These are phyloP conservation scores for Penicillium canariense DNA, from an alignment of 495 filamentous ascomycete genomes.

Conservation along the genomic window DNA sequence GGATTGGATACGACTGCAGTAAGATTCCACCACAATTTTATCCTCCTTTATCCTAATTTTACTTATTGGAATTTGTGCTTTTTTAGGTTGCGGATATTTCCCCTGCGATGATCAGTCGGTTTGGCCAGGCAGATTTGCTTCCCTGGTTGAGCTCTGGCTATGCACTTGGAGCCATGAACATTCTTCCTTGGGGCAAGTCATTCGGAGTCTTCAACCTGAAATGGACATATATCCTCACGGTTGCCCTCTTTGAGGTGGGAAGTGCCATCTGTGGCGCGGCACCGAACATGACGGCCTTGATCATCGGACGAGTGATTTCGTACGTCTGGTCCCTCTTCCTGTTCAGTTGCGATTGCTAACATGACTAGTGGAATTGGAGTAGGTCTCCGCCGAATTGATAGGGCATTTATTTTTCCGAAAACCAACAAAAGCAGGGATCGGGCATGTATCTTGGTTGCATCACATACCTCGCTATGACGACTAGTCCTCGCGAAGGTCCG, in stretches of 20 bases:
- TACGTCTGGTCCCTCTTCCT: no score
- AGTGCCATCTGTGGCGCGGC: conserved; percentile 49
- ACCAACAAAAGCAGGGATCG: conserved; percentile 25
- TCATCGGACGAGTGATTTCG: conserved; percentile 42
- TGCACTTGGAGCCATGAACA: background rate
- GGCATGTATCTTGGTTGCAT: conserved; percentile 32
- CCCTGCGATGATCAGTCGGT: background rate
- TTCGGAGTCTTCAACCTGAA: conserved; percentile 37
- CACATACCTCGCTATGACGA: background rate
- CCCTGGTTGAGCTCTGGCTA: background rate
- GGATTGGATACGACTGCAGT: background rate
- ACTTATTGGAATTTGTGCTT: background rate
- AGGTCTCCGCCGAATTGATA: no score
- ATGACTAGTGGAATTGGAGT: no score
- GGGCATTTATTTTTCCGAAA: no score
- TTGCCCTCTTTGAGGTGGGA: conserved; percentile 44
- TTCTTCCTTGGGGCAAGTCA: background rate
- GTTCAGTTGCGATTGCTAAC: no score
- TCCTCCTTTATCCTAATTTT: no score
- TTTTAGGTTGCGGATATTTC: background rate
- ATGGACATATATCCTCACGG: conserved; percentile 41
- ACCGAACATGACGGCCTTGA: conserved; percentile 40
- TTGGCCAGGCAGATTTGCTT: background rate
- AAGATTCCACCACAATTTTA: background rate
- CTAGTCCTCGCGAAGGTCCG: conserved; percentile 1